phyloP scores from a whole-genome alignment of 352 stramenopile genomes.

The Phytophthora gonapodyides region DNA sequence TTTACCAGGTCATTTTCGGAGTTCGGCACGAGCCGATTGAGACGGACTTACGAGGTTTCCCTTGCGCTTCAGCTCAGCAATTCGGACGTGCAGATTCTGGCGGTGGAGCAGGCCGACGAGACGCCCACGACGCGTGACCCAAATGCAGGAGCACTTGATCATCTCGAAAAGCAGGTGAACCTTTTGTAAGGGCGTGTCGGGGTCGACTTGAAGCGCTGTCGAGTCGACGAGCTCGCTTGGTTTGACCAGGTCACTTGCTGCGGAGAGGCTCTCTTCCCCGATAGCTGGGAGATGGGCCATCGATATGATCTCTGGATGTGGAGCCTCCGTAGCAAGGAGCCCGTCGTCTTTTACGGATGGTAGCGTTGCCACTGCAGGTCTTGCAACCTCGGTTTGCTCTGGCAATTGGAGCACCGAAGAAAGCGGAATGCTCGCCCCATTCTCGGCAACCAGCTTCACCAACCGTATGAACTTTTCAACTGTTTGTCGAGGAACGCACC shows the following conservation, averaged over 20 bases:
- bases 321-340: conserved; percentile 2
- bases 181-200: conserved; percentile 56
- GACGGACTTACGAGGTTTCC: conserved; percentile 5
- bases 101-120: conserved; percentile 61
- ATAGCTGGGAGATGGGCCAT: background rate
- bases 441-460: background rate
- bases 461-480: conserved; percentile 21
- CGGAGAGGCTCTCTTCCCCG: background rate
- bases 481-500: conserved; percentile 41
- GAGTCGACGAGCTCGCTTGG: conserved; percentile 44
- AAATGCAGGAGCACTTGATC: conserved; percentile 67
- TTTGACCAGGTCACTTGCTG: background rate
- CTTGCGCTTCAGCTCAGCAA: conserved; percentile 40
- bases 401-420: conserved; percentile 11
- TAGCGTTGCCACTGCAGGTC: background rate
- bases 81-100: conserved; percentile 44
- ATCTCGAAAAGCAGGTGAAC: conserved; percentile 80
- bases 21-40: conserved; percentile 18
- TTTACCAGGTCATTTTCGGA: conserved; percentile 13
- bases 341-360: background rate
- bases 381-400: background rate
- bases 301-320: background rate
- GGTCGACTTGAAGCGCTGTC: conserved; percentile 60
- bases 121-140: conserved; percentile 54
- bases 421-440: background rate